A percentile compares a stretch with the other conserved stretches of the same genome.
phyloP scores from a whole-genome alignment of 164 flowering plant genomes.

The Tinospora cordifolia region DNA sequence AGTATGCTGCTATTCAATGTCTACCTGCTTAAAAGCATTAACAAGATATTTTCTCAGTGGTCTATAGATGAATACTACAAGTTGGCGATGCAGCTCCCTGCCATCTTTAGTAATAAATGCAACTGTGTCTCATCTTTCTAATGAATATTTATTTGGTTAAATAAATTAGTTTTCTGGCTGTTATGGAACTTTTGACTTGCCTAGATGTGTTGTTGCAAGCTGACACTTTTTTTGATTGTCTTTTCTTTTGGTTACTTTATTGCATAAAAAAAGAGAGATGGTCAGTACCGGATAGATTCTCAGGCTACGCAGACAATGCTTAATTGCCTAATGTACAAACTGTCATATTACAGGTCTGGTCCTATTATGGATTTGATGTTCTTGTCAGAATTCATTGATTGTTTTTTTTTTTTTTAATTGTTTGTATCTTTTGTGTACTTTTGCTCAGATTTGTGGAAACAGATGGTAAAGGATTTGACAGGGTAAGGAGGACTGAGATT shows the following conservation, averaged over 20 bases:
- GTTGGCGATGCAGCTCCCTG: neutral
- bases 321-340: constrained; percentile 91
- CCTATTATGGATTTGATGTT: constrained; percentile 1
- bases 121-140: neutral
- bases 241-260: neutral
- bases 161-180: neutral
- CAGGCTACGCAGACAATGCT: constrained; percentile 97
- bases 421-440: constrained; percentile 4
- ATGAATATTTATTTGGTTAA: constrained; percentile 2
- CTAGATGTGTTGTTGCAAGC: neutral
- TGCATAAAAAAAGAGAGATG: constrained; percentile 72
- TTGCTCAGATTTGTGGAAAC: constrained; percentile 78
- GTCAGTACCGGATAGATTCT: constrained; percentile 90
- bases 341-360: constrained; percentile 87
- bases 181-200: neutral
- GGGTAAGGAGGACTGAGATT: constrained; percentile 91
- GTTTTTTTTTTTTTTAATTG: constrained; percentile 6
- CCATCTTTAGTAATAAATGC: neutral
- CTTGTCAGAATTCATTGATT: constrained; percentile 1
- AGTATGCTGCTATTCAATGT: neutral
- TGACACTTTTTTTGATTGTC: neutral
- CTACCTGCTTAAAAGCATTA: neutral
- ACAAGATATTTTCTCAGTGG: neutral
- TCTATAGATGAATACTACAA: neutral
- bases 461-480: constrained; percentile 87